phyloP scores from a whole-genome alignment of 2,329 filamentous ascomycete species.

The Aspergillus bombycis region DNA sequence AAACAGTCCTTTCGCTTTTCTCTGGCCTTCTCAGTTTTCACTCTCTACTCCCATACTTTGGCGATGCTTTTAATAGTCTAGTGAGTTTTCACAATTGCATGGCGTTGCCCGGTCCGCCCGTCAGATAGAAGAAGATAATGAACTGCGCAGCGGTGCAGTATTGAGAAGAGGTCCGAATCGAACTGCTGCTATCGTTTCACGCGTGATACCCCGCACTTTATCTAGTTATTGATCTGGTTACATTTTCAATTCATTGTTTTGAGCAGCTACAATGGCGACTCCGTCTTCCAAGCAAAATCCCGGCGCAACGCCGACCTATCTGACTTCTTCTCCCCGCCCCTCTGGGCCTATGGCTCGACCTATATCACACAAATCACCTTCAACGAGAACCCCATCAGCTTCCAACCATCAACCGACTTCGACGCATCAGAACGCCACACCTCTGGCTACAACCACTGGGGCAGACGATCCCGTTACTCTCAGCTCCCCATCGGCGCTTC shows the following conservation, averaged over 20 bases:
- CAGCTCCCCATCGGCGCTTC: slow-evolving; percentile 49
- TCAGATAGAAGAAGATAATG: slow-evolving; percentile 2
- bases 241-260: neutral
- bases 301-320: slow-evolving; percentile 46
- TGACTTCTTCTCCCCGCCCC: slow-evolving; percentile 49
- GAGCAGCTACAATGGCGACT: slow-evolving; percentile 42
- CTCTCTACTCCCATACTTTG: neutral
- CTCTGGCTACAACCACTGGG: slow-evolving; percentile 40
- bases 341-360: slow-evolving; percentile 44
- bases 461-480: slow-evolving; percentile 48
- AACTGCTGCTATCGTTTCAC: slow-evolving; percentile 2
- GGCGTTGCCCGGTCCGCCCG: neutral
- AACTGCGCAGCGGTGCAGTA: neutral
- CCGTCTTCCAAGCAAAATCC: slow-evolving; percentile 48
- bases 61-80: neutral
- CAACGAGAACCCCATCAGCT: slow-evolving; percentile 47
- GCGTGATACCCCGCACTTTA: slow-evolving; percentile 4
- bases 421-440: slow-evolving; percentile 48
- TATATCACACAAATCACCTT: slow-evolving; percentile 50
- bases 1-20: neutral
- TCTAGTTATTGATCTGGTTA: neutral
- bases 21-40: neutral
- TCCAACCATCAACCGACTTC: slow-evolving; percentile 39
- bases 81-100: neutral
- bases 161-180: slow-evolving; percentile 1